Base-by-base conservation (phyloP, 345 rosid species). In the Populus davidiana region DNA sequence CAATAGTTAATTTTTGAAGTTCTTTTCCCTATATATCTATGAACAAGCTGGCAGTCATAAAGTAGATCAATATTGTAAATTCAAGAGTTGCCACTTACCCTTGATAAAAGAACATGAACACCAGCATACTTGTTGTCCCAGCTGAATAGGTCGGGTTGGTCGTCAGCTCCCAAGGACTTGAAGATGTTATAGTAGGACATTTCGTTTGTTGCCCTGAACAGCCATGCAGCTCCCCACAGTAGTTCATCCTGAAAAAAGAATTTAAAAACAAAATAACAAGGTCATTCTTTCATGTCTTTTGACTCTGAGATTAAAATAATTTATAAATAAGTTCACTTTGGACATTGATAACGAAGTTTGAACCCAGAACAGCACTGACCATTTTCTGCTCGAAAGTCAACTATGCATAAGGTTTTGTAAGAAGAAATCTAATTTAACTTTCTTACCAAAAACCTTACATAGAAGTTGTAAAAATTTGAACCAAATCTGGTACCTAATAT, bases 41-140 rank as follows among this genome's bases (percentile, higher is more conserved):
- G 8, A 7, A 38, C 41, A 11, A 41, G 47, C 47, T 41, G 47
- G 44, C 12, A 12, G 44, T 10, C 47, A 10, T 43, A 43, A 43
- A 43, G 47, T 59, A 59, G 64, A 59, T 20, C 8, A 23, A 6
- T 64, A 78, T 73, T 2, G 38, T 50, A 5, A 62, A 64, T 61
- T n/a, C 2, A 70, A 49, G 23, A 23, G n/a, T 2, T 2, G 11
- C 8, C 35, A 50, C 77, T 71, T 75, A 93, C 97, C 90, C 95
- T 86, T 2, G 97, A 82, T 1, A 94, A 84, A 65, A 94, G 92
- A 73, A 94, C 93, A 71, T 90, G 85, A 75, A 93, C 95, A n/a
- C 98, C 97, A 8, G 97, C 97, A 74, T 86, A 88, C 73, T 94
- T 93, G 74, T 94, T 90, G 86, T 94, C 97, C 98, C 98, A 94